A percentile compares a stretch with the other conserved stretches of the same genome.
These are phyloP conservation scores for Lactarius evosmus DNA, from an alignment of 768 basidiomycete genomes.

Conservation along the genomic window DNA sequence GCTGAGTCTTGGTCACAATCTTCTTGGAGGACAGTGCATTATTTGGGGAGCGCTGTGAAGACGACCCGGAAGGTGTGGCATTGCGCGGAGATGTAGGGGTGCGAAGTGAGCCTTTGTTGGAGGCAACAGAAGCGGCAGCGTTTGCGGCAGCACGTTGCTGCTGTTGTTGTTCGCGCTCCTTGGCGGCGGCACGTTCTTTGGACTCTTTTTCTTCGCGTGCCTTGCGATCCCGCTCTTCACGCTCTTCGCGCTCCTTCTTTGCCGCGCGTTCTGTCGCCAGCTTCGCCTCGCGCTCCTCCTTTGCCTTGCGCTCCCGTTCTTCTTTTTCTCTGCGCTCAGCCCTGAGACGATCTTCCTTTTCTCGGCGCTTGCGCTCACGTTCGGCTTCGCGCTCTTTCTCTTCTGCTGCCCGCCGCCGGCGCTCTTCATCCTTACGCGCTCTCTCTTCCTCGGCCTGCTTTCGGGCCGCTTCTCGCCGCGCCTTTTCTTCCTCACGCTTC, in stretches of 20 bases:
- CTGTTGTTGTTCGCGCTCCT: constrained; percentile 40
- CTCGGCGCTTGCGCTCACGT: constrained; percentile 67
- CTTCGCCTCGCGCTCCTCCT: constrained; percentile 63
- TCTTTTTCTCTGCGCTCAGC: constrained; percentile 53
- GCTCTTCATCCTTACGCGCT: constrained; percentile 79
- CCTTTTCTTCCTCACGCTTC: constrained; percentile 85
- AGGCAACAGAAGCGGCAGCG: constrained; percentile 42
- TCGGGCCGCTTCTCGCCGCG: constrained; percentile 67
- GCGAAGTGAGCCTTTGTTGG: constrained; percentile 40
- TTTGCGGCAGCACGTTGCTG: constrained; percentile 37
- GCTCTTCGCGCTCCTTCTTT: constrained; percentile 59
- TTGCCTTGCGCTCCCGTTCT: constrained; percentile 59
- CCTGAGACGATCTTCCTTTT: constrained; percentile 63
- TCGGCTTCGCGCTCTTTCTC: constrained; percentile 80
- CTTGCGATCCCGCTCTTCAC: constrained; percentile 35
- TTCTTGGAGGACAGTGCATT: constrained; percentile 57
- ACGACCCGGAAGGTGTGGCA: constrained; percentile 44
- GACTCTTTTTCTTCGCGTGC: constrained; percentile 38
- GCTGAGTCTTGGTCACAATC: constrained; percentile 49
- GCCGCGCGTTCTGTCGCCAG: constrained; percentile 51
- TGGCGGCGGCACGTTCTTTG: constrained; percentile 40
- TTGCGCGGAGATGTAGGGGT: constrained; percentile 52
- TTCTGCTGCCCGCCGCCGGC: constrained; percentile 68
- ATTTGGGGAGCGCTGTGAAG: constrained; percentile 46
- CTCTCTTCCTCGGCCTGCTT: constrained; percentile 83